Evolutionary conservation across 768 basidiomycete genomes (phyloP), one percentile per base, ranked within the genome.

Genomic region (Mrakia frigida): DNA sequence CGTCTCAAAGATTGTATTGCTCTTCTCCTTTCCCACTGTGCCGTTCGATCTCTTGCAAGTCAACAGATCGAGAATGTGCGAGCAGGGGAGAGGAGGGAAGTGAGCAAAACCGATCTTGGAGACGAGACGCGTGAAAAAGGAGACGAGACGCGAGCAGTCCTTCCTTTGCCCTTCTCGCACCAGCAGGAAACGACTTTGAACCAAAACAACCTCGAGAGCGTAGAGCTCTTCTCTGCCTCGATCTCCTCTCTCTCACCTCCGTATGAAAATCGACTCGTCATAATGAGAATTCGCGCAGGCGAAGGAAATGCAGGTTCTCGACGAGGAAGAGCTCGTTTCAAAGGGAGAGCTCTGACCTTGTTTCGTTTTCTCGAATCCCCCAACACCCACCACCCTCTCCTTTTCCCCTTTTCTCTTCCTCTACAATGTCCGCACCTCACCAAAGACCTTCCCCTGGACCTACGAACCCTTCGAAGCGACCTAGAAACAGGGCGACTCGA

Each of bases 381-480:
- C 35, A 68, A 39, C 39, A 6, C 65, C 39, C 65, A 68, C 65
- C 65, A 37, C 31, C 33, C 63, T 23, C 7, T 18, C 31, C 63
- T 33, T 9, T 21, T 41, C 39, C 14, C 35, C 18, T 13, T 37
- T 14, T 65, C 23, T 43, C 10, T 18, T 14, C 39, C 37, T 37
- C 63, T 16, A 39, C 39, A 5, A 68, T 68, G 65, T 68, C 65
- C 35, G 21, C 33, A 9, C 37, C 63, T 68, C 65, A 68, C 65
- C 65, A 35, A 5, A 16, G 65, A 35, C 65, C 65, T 21, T 68
- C 65, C 10, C 35, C 65, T 25, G 39, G 65, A 7, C 65, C 65
- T 68, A 39, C 65, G 65, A 68, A 68, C 37, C 65, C 65, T 68
- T 35, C 65, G 18, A 68, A 68, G 65, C 65, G 65, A 39, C 65